Conservation (phyloP, 1,139 yeast genomes). For the Blastobotrys raffinosifermentans region DNA sequence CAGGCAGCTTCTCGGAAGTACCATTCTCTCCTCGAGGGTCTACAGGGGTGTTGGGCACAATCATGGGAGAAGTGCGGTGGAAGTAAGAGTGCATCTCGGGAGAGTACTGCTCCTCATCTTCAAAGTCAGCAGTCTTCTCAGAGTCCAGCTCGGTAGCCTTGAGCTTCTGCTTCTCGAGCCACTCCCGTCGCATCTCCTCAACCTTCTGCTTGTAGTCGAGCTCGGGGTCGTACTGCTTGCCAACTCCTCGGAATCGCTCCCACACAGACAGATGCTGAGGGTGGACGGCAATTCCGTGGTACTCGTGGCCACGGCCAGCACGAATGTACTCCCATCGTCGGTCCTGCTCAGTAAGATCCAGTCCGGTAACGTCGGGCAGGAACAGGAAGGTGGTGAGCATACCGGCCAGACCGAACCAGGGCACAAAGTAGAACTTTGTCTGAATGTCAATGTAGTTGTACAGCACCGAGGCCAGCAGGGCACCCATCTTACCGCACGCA, state of each 20-base stretch:
- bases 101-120: conserved; percentile 15
- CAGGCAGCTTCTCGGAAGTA: conserved; percentile 21
- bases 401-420: conserved; percentile 37
- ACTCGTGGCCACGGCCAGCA: conserved; percentile 32
- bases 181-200: conserved; percentile 33
- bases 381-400: conserved; percentile 31
- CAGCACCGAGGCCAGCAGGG: conserved; percentile 83
- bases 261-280: conserved; percentile 33
- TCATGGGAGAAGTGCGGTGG: conserved; percentile 32
- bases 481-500: conserved; percentile 94
- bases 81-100: conserved; percentile 31
- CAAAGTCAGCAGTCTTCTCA: conserved; percentile 11
- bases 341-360: conserved; percentile 36
- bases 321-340: conserved; percentile 33
- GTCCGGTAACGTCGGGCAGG: conserved; percentile 36
- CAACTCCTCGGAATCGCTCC: conserved; percentile 33
- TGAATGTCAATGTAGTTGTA: conserved; percentile 33
- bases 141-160: conserved; percentile 23
- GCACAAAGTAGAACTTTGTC: conserved; percentile 34
- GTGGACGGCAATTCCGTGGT: conserved; percentile 37
- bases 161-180: conserved; percentile 32
- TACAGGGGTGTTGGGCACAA: conserved; percentile 19
- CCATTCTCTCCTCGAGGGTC: conserved; percentile 14
- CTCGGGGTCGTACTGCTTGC: conserved; percentile 34
- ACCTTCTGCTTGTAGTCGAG: conserved; percentile 35